These are phyloP conservation scores for Isochrysis galbana DNA, from an alignment of 78 protist species.

Conservation along the genomic window DNA sequence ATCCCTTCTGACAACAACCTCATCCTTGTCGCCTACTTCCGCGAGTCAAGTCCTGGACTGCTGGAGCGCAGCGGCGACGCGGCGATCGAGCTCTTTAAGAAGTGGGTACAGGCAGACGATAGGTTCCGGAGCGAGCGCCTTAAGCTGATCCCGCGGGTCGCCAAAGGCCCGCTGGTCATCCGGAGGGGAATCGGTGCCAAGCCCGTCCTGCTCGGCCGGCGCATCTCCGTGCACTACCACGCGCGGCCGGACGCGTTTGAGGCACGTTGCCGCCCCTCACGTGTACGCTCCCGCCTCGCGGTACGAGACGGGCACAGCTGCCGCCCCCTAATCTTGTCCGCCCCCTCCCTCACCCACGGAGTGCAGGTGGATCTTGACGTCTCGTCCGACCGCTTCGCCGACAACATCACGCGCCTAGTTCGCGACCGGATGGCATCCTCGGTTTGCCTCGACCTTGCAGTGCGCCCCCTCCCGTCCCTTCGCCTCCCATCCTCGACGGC, in stretches of 20 bases:
- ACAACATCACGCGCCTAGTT: background rate
- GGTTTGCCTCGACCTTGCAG: background rate
- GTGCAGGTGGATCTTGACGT: background rate
- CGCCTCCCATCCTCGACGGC: too few relatives aligned
- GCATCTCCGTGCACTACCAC: background rate
- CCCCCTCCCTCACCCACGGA: too few relatives aligned
- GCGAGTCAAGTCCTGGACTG: background rate
- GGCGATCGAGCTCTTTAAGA: background rate
- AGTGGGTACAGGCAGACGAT: background rate
- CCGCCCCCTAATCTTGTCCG: too few relatives aligned
- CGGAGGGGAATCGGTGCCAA: background rate
- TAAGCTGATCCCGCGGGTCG: background rate
- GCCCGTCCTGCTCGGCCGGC: background rate
- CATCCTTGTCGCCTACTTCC: background rate
- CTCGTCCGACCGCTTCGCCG: background rate
- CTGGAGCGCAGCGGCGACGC: background rate
- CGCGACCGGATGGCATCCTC: background rate
- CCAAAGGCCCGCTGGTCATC: background rate
- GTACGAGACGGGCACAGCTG: too few relatives aligned
- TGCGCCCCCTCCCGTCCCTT: background rate
- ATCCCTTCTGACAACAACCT: background rate
- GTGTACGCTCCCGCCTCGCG: too few relatives aligned
- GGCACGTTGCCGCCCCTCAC: too few relatives aligned
- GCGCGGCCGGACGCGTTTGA: background rate
- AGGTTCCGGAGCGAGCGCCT: background rate